Conservation (phyloP, 2,329 filamentous ascomycete species). For the Thyridium curvatum region DNA sequence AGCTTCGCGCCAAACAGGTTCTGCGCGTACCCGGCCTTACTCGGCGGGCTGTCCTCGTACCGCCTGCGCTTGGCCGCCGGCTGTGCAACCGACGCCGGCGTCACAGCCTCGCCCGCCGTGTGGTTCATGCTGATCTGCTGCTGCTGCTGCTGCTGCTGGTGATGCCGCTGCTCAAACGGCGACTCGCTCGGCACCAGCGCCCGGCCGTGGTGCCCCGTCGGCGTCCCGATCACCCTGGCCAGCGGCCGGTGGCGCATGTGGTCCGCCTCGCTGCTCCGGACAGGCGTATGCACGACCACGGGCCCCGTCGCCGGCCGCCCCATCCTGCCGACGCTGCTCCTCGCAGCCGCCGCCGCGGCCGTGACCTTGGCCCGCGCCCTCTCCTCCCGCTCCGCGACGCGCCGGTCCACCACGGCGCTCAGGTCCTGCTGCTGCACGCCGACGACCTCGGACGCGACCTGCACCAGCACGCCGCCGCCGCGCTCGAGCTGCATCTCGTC, state of each 20-base stretch:
- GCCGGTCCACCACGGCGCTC: conserved; percentile 66
- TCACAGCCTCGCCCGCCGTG: conserved; percentile 10
- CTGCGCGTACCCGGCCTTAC: conserved; percentile 42
- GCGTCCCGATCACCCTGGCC: conserved; percentile 59
- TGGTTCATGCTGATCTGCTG: neutral
- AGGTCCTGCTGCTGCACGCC: conserved; percentile 72
- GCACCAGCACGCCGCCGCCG: conserved; percentile 62
- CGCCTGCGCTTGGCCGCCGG: conserved; percentile 34
- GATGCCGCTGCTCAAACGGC: conserved; percentile 57
- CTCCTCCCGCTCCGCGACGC: conserved; percentile 48
- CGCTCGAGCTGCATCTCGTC: conserved; percentile 77
- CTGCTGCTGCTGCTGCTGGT: conserved; percentile 2
- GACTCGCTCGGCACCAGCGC: conserved; percentile 51
- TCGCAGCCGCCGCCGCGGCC: no score
- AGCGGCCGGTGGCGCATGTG: conserved; percentile 30
- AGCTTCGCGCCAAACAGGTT: conserved; percentile 43
- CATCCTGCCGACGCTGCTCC: no score
- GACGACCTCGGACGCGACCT: conserved; percentile 66
- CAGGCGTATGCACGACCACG: no score
- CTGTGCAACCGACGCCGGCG: conserved; percentile 13
- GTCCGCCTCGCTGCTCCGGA: no score
- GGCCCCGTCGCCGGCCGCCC: no score
- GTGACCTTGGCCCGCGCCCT: conserved; percentile 30
- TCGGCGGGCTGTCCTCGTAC: conserved; percentile 27
- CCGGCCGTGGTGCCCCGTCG: conserved; percentile 57